phyloP scores from a whole-genome alignment of 495 filamentous ascomycete genomes.

The Viridothelium virens region DNA sequence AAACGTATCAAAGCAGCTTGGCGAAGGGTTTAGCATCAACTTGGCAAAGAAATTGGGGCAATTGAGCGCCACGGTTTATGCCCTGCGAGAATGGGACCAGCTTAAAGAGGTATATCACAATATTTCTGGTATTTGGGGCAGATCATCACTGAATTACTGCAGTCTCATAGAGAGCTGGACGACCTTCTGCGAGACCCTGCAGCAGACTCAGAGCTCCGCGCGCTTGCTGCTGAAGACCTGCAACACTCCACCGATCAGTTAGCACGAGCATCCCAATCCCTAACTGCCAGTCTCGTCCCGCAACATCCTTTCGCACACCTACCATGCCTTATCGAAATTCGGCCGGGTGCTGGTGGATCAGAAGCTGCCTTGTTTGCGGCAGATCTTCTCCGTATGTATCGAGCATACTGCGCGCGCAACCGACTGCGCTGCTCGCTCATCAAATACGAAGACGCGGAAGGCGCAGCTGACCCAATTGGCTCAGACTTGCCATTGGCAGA shows the following conservation, averaged over 20 bases:
- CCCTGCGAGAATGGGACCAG: conserved; percentile 62
- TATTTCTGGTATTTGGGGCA: conserved; percentile 28
- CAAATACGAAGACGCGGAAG: conserved; percentile 48
- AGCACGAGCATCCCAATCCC: conserved; percentile 48
- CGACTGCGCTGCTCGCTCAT: conserved; percentile 52
- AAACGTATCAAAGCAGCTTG: conserved; percentile 49
- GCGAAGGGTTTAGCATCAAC: conserved; percentile 59
- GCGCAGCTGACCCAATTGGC: conserved; percentile 31
- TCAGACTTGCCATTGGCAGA: conserved; percentile 55
- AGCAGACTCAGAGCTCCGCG: conserved; percentile 55
- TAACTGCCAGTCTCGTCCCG: conserved; percentile 72
- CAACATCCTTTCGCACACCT: conserved; percentile 89
- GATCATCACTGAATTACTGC: conserved; percentile 14
- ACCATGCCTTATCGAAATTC: conserved; percentile 83
- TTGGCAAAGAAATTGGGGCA: conserved; percentile 73
- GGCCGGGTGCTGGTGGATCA: conserved; percentile 86
- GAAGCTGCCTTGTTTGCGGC: conserved; percentile 86
- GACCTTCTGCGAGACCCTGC: conserved; percentile 50
- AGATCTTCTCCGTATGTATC: conserved; percentile 85
- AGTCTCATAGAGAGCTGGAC: conserved; percentile 53
- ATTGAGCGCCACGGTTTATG: conserved; percentile 55
- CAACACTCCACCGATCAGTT: conserved; percentile 53
- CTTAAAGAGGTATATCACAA: conserved; percentile 40
- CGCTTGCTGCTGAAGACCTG: conserved; percentile 72
- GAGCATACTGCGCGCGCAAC: conserved; percentile 59